Conservation (phyloP, 176 grass and related monocot genomes). For the Oryza rufipogon region DNA sequence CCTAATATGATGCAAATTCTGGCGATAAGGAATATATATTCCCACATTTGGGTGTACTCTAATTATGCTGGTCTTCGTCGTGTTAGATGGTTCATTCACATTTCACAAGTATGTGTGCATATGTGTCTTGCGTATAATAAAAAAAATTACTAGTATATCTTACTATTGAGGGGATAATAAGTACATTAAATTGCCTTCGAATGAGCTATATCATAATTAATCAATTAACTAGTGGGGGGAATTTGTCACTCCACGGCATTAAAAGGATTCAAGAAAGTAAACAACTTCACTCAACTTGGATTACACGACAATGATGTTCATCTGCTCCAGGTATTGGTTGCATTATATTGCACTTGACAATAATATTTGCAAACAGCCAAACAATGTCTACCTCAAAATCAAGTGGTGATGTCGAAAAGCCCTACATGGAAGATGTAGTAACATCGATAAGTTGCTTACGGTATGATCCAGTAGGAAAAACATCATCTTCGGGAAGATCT, state of each 20-base stretch:
- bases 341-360: neutral
- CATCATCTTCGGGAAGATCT: conserved; percentile 19
- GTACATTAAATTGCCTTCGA: neutral
- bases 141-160: too few species aligned
- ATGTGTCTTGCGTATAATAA: too few species aligned
- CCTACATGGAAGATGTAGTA: neutral
- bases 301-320: neutral
- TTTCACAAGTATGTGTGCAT: too few species aligned
- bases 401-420: conserved; percentile 10
- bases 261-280: neutral
- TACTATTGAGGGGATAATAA: too few species aligned
- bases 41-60: too few species aligned
- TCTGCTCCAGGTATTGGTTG: neutral
- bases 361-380: neutral
- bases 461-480: conserved; percentile 30
- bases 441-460: neutral
- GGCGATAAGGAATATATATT: too few species aligned
- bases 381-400: conserved; percentile 9
- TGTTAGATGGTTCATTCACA: too few species aligned
- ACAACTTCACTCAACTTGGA: neutral
- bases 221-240: neutral
- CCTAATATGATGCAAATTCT: too few species aligned
- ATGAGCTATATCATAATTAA: neutral
- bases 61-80: too few species aligned
- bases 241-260: neutral